Conservation (phyloP, 768 basidiomycete genomes). For the Lenzites betulinus region DNA sequence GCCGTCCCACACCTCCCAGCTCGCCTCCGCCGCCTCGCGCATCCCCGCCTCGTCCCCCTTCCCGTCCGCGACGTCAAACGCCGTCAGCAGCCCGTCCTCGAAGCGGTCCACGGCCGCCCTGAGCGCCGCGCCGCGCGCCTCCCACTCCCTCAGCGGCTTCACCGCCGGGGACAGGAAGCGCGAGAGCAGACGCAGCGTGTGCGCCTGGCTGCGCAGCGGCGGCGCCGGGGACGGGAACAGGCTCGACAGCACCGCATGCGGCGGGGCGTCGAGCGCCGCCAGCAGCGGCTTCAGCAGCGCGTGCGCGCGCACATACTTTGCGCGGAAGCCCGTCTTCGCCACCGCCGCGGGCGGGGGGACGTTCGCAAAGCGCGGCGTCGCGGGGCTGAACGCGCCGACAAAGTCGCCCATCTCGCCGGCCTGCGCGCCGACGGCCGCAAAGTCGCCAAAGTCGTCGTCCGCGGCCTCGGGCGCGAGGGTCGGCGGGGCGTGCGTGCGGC, state of each 20-base stretch:
- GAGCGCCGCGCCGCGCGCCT: constrained; percentile 60
- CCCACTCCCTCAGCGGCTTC: constrained; percentile 73
- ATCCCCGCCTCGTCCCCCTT: constrained; percentile 72
- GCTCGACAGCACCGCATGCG: constrained; percentile 67
- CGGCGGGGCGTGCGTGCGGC: constrained; percentile 54
- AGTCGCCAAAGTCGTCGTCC: constrained; percentile 92
- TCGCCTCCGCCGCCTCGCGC: constrained; percentile 78
- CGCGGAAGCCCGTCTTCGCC: constrained; percentile 45
- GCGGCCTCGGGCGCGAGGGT: constrained; percentile 58
- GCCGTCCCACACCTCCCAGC: constrained; percentile 79
- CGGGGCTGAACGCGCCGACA: constrained; percentile 37
- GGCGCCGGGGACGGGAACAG: constrained; percentile 36
- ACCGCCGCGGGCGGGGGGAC: constrained; percentile 30
- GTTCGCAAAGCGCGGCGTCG: constrained; percentile 31
- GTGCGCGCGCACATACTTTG: constrained; percentile 69
- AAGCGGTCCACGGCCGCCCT: constrained; percentile 85
- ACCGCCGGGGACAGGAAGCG: constrained; percentile 71
- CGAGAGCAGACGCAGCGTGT: constrained; percentile 69
- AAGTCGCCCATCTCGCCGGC: constrained; percentile 53
- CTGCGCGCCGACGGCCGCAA: constrained; percentile 48
- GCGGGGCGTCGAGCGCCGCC: constrained; percentile 56
- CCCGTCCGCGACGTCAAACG: constrained; percentile 86
- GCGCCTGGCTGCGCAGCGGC: constrained; percentile 59
- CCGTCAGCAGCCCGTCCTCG: constrained; percentile 80
- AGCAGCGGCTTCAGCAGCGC: constrained; percentile 61